Conservation (phyloP, 202 grass and related monocot genomes). For the Carex sylvatica region DNA sequence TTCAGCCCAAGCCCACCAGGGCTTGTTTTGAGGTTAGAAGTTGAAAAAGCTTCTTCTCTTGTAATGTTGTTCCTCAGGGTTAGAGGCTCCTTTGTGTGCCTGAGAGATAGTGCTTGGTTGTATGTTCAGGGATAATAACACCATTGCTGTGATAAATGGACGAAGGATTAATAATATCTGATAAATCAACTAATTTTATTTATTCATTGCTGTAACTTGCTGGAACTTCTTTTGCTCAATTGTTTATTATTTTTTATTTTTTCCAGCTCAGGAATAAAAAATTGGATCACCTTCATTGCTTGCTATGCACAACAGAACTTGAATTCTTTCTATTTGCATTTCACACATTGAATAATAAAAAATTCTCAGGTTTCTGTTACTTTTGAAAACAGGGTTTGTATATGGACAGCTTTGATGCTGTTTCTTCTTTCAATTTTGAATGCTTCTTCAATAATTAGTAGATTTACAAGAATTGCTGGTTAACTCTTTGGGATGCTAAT, state of each 20-base stretch:
- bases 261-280: not conserved
- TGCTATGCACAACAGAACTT: not conserved
- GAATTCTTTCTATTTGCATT: not conserved
- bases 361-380: not conserved
- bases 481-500: slow-evolving; percentile 92
- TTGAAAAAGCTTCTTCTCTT: not conserved
- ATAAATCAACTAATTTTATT: not conserved
- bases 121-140: not conserved
- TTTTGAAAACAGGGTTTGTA: slow-evolving; percentile 38
- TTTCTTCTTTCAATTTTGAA: slow-evolving; percentile 72
- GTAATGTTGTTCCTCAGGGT: not conserved
- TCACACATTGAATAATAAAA: not conserved
- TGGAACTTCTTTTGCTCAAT: not conserved
- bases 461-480: slow-evolving; percentile 83
- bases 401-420: slow-evolving; percentile 71
- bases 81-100: not conserved
- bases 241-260: not conserved
- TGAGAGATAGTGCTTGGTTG: not conserved
- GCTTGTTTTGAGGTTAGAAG: not conserved
- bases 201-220: not conserved
- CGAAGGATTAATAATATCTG: not conserved
- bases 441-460: slow-evolving; percentile 59
- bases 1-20: not conserved
- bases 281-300: not conserved
- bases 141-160: not conserved